These are phyloP conservation scores for Thermochaetoides thermophila DNA, from an alignment of 495 filamentous ascomycete genomes.

Conservation along the genomic window DNA sequence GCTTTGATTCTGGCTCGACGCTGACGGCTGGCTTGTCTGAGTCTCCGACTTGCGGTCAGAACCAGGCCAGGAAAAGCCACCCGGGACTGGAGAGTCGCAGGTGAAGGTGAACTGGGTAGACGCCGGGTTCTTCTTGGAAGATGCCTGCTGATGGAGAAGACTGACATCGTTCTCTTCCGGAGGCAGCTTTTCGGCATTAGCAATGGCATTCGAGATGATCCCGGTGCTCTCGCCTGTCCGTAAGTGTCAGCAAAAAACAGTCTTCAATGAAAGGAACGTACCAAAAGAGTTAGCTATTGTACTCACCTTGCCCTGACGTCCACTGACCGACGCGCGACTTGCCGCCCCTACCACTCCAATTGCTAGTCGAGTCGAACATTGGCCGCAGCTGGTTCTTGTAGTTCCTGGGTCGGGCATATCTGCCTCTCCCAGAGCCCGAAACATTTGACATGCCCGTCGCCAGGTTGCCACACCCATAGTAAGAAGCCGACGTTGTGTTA, in stretches of 20 bases:
- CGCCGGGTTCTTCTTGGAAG: constrained; percentile 41
- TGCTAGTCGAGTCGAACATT: constrained; percentile 35
- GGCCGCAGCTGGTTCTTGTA: constrained; percentile 52
- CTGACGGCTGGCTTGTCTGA: constrained; percentile 2
- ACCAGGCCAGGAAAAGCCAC: constrained; percentile 32
- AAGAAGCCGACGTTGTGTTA: constrained; percentile 12
- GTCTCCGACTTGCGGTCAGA: constrained; percentile 32
- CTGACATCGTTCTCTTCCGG: constrained; percentile 57
- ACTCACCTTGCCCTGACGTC: constrained; percentile 29
- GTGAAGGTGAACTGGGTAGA: constrained; percentile 88
- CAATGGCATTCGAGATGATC: constrained; percentile 81
- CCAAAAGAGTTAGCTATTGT: too few relatives aligned
- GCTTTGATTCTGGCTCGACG: constrained; percentile 4
- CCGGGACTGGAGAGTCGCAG: constrained; percentile 47
- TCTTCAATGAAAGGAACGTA: too few relatives aligned
- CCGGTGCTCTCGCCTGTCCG: constrained; percentile 41
- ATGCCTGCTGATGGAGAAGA: constrained; percentile 54
- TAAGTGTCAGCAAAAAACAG: too few relatives aligned
- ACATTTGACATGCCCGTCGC: constrained; percentile 45
- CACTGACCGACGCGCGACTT: constrained; percentile 31
- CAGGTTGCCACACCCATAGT: constrained; percentile 22
- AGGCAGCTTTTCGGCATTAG: constrained; percentile 63
- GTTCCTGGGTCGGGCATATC: constrained; percentile 50
- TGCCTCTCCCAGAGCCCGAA: constrained; percentile 65
- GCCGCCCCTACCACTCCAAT: constrained; percentile 33